Base-by-base conservation (phyloP, 768 basidiomycete genomes). In the Trametes sanguinea region DNA sequence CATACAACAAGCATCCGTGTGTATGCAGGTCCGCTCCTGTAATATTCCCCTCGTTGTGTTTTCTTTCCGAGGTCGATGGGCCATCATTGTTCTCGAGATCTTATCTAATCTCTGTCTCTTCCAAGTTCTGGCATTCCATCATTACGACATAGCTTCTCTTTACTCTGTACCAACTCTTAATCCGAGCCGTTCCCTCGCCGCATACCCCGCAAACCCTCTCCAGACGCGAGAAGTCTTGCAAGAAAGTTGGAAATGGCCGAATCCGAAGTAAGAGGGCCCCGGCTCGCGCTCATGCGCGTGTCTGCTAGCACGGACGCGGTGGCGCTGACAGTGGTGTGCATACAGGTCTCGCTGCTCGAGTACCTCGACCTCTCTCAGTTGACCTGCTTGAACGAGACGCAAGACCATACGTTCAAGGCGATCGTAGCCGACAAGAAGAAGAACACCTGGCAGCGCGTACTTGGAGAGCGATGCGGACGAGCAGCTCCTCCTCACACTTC, bases 391-490 rank as follows among this genome's bases (percentile, higher is more conserved):
- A 92, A 92, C 70, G 90, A 92, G 68, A 72, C 78, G 37, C 56
- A 66, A 2, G 68, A 66, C 0, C 84, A 89, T 70, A 76, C 79
- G 39, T 69, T 91, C 48, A 79, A 80, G 64, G 76, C 80, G 27
- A 80, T 91, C 58, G 63, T 89, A 14, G 64, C 69, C 0, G 27
- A 51, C 43, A 85, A 78, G 65, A 70, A 72, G 13, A 73, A 69
- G 55, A 88, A 88, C 72, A 77, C 75, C 75, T 1, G 67, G 76
- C 32, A 43, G 57, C 17, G 74, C 74, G 32, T 86, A 81, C 72
- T 78, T 91, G 57, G 76, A 83, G 62, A 89, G 87, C 67, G 88
- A 91, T 69, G 83, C 81, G 2, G 90, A 92, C 65, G 90, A 87
- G 65, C 86, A 92, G 71, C 78, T 92, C 6, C 74, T 92, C 29